A percentile compares a stretch with the other conserved stretches of the same genome.
These are phyloP conservation scores for Populus hybrid DNA, from an alignment of 441 rosid species.

Conservation along the genomic window DNA sequence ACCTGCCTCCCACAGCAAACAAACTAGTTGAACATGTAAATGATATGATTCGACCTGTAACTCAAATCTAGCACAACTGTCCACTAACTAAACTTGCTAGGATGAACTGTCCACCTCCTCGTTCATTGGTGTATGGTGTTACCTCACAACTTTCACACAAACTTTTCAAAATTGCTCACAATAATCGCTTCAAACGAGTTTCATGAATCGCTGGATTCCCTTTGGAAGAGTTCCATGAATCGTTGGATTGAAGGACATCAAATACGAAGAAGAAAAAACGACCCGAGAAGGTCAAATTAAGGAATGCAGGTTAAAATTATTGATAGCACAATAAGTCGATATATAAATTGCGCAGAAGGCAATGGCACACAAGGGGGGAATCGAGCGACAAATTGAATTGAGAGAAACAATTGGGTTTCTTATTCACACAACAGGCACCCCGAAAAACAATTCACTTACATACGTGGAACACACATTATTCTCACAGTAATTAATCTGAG, in stretches of 20 bases:
- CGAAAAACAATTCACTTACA: slow-evolving; percentile 41
- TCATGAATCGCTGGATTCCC: too few relatives aligned
- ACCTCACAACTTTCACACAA: neutral
- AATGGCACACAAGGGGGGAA: slow-evolving; percentile 1
- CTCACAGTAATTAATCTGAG: slow-evolving; percentile 42
- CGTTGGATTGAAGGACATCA: neutral
- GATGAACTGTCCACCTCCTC: neutral
- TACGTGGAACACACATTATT: slow-evolving; percentile 47
- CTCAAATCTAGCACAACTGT: neutral
- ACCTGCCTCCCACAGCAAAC: neutral
- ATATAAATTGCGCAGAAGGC: slow-evolving; percentile 10
- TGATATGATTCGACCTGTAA: neutral
- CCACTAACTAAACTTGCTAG: neutral
- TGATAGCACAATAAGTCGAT: slow-evolving; percentile 8
- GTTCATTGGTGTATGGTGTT: neutral
- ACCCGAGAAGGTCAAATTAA: neutral
- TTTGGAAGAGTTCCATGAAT: too few relatives aligned
- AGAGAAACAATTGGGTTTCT: slow-evolving; percentile 39
- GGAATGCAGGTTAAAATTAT: neutral
- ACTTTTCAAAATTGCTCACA: neutral
- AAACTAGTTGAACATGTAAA: neutral
- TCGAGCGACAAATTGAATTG: neutral
- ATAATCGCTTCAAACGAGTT: too few relatives aligned
- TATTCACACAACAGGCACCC: slow-evolving; percentile 48
- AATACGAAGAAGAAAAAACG: too few relatives aligned